A percentile compares a stretch with the other conserved stretches of the same genome.
phyloP scores from a whole-genome alignment of 2,329 filamentous ascomycete species.

The Fusarium anguioides region DNA sequence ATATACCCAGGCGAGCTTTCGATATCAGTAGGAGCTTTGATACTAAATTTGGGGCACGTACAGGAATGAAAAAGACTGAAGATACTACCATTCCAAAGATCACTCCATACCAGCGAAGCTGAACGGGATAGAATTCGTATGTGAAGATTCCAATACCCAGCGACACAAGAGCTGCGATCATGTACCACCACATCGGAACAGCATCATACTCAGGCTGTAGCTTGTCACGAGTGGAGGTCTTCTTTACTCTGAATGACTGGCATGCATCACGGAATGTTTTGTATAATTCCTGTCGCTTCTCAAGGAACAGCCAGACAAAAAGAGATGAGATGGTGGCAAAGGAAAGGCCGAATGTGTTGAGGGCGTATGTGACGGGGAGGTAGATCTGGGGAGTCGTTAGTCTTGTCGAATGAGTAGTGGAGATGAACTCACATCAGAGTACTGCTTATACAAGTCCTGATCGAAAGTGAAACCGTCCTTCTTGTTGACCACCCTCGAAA shows the following conservation, averaged over 20 bases:
- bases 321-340: conserved; percentile 61
- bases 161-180: conserved; percentile 23
- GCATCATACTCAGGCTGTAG: conserved; percentile 32
- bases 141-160: conserved; percentile 47
- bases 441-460: conserved; percentile 58
- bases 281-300: conserved; percentile 45
- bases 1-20: conserved; percentile 47
- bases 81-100: conserved; percentile 45
- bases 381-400: conserved; percentile 49
- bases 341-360: conserved; percentile 63
- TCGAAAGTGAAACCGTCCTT: conserved; percentile 57
- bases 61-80: conserved; percentile 46
- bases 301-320: conserved; percentile 48
- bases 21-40: background rate
- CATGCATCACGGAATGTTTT: conserved; percentile 8
- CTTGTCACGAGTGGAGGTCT: background rate
- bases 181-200: conserved; percentile 46
- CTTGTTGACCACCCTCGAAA: conserved; percentile 59
- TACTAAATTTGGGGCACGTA: background rate
- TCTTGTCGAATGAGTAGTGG: too few relatives aligned
- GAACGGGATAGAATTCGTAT: conserved; percentile 47
- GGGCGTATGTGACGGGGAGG: conserved; percentile 56
- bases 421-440: conserved; percentile 57
- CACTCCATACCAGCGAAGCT: conserved; percentile 49
- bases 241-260: background rate